Conservation (phyloP, 768 basidiomycete species). For the Russula foetens region DNA sequence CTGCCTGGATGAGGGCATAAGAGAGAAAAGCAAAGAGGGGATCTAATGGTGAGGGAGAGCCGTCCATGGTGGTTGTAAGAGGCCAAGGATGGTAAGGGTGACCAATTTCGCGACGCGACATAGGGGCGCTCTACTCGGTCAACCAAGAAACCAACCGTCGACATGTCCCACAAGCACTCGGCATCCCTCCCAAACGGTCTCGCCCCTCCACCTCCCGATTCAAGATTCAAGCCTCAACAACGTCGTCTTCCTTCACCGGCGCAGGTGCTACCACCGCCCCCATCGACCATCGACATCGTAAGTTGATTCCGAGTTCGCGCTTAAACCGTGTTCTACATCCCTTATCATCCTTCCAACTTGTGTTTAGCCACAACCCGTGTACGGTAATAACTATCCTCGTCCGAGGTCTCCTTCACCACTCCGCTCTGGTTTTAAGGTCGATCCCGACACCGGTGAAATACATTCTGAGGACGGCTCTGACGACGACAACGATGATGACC, state of each 20-base stretch:
- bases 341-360: conserved; percentile 8
- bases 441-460: conserved; percentile 44
- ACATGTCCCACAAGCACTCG: conserved; percentile 22
- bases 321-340: neutral
- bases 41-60: conserved; percentile 32
- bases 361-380: conserved; percentile 39
- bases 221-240: conserved; percentile 23
- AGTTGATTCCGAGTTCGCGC: conserved; percentile 4
- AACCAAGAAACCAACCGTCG: conserved; percentile 15
- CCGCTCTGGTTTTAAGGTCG: conserved; percentile 50
- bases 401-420: conserved; percentile 67
- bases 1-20: conserved; percentile 46
- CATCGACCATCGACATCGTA: conserved; percentile 36
- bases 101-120: neutral
- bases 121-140: neutral
- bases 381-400: conserved; percentile 27
- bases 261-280: conserved; percentile 29
- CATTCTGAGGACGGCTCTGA: conserved; percentile 38
- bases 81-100: no score
- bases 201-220: conserved; percentile 22
- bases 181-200: conserved; percentile 25
- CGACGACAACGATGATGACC: conserved; percentile 36
- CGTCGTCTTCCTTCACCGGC: conserved; percentile 33
- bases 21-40: conserved; percentile 61
- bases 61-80: conserved; percentile 35